Evolutionary conservation across 1,284 basidiomycete genomes (phyloP).

Genomic region (Papiliotrema fonsecae): DNA sequence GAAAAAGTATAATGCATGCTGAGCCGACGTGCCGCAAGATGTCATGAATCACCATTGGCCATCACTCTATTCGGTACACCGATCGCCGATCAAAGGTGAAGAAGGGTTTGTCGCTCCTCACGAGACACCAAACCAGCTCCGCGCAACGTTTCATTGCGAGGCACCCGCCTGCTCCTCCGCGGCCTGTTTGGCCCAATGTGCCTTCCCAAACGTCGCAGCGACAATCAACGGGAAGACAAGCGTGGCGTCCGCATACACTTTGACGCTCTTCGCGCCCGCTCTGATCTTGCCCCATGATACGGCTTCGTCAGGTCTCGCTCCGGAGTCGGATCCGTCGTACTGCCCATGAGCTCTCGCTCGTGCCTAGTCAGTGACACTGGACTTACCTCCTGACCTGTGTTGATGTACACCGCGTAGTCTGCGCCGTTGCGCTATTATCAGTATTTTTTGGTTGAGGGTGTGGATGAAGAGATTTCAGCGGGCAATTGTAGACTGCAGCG

Average conservation of each 20-base stretch:
- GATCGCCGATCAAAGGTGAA: neutral
- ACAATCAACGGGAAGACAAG: constrained; percentile 86
- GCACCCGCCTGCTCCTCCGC: neutral
- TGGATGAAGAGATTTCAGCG: too few relatives aligned
- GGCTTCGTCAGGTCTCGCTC: constrained; percentile 94
- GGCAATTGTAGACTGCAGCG: too few relatives aligned
- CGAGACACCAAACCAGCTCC: neutral
- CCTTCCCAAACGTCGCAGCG: constrained; percentile 75
- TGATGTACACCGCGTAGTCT: constrained; percentile 96
- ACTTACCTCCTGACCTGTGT: constrained; percentile 83
- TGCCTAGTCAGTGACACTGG: neutral
- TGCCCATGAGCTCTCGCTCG: constrained; percentile 7
- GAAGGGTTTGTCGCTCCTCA: neutral
- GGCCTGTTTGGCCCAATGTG: constrained; percentile 43
- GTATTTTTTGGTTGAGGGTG: constrained; percentile 9
- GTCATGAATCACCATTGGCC: neutral
- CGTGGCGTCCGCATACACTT: constrained; percentile 75
- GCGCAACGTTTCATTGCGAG: neutral
- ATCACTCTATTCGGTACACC: neutral
- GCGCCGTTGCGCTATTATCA: constrained; percentile 81
- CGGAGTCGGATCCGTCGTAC: constrained; percentile 97
- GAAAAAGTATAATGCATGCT: neutral
- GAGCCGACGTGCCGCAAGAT: neutral
- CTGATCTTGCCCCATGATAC: constrained; percentile 99
- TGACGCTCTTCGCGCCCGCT: constrained; percentile 82